These are phyloP conservation scores for Aspergillaceae sp. DNA, from an alignment of 2,329 filamentous ascomycete genomes.

Conservation along the genomic window DNA sequence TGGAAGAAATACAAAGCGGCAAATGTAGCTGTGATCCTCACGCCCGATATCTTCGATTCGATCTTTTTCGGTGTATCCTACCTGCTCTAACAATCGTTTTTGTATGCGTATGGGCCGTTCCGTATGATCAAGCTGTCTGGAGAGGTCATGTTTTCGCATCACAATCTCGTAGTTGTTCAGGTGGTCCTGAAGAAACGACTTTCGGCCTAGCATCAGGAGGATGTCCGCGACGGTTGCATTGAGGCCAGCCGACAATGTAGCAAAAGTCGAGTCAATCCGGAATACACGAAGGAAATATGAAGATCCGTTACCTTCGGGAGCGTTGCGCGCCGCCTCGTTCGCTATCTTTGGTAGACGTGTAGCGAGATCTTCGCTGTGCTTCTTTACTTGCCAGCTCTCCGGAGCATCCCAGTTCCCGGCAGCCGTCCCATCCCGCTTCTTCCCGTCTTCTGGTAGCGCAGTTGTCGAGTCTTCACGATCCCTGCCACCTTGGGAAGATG, in stretches of 20 bases:
- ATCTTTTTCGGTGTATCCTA: conserved; percentile 80
- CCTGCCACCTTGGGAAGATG: background rate
- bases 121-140: conserved; percentile 65
- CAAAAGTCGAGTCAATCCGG: conserved; percentile 86
- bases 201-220: conserved; percentile 83
- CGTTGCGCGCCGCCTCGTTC: conserved; percentile 61
- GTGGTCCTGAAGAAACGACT: conserved; percentile 84
- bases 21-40: conserved; percentile 95
- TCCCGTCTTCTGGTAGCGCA: background rate
- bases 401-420: conserved; percentile 78
- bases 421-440: conserved; percentile 22
- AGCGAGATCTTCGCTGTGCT: conserved; percentile 37
- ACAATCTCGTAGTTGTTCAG: conserved; percentile 93
- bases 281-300: conserved; percentile 94
- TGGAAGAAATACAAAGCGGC: conserved; percentile 89
- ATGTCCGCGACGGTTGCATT: conserved; percentile 81
- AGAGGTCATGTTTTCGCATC: conserved; percentile 83
- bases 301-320: conserved; percentile 63
- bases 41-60: conserved; percentile 86
- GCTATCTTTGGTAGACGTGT: conserved; percentile 38
- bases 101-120: conserved; percentile 87
- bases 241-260: conserved; percentile 75
- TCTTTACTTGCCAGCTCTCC: conserved; percentile 91
- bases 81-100: conserved; percentile 80
- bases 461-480: background rate